phyloP scores from a whole-genome alignment of 1,139 yeast genomes.

The Diutina rugosa region DNA sequence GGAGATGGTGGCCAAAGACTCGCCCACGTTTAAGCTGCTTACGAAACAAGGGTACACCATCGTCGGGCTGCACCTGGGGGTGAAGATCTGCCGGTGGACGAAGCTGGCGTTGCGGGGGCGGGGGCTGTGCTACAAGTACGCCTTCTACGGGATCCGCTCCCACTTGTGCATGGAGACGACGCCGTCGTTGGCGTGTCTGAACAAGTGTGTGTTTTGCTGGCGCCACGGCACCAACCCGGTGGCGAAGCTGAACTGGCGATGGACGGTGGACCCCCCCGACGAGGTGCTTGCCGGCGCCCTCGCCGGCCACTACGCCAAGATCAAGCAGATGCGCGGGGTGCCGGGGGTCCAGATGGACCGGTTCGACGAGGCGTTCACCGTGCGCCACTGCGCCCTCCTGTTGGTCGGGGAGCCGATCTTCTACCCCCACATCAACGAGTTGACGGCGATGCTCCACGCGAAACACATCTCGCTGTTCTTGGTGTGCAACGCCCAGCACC shows the following conservation, averaged over 20 bases:
- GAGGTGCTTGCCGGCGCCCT: slow-evolving; percentile 75
- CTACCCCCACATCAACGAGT: slow-evolving; percentile 82
- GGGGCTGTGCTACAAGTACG: slow-evolving; percentile 88
- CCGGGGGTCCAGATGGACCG: slow-evolving; percentile 89
- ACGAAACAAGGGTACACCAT: slow-evolving; percentile 91
- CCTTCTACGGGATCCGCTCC: slow-evolving; percentile 80
- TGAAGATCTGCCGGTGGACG: slow-evolving; percentile 93
- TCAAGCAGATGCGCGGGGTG: slow-evolving; percentile 89
- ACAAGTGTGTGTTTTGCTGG: slow-evolving; percentile 96
- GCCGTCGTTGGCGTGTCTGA: slow-evolving; percentile 86
- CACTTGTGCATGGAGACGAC: slow-evolving; percentile 96
- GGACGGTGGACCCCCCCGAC: slow-evolving; percentile 90
- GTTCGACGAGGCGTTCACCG: slow-evolving; percentile 81
- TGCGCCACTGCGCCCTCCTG: slow-evolving; percentile 83
- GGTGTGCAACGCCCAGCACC: slow-evolving; percentile 95
- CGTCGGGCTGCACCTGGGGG: slow-evolving; percentile 93
- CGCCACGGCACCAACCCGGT: slow-evolving; percentile 96
- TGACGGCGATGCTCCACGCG: slow-evolving; percentile 66
- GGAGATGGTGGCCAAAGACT: slow-evolving; percentile 81
- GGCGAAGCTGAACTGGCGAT: slow-evolving; percentile 84
- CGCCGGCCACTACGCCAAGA: slow-evolving; percentile 80
- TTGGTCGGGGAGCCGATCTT: slow-evolving; percentile 92
- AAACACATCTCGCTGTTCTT: slow-evolving; percentile 72
- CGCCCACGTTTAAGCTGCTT: slow-evolving; percentile 79
- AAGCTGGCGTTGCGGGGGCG: slow-evolving; percentile 88